Percentiles rank a stretch among this genome's conserved stretches.
These are phyloP conservation scores for Triticum urartu DNA, from an alignment of 176 grass and related monocot genomes.

Conservation along the genomic window DNA sequence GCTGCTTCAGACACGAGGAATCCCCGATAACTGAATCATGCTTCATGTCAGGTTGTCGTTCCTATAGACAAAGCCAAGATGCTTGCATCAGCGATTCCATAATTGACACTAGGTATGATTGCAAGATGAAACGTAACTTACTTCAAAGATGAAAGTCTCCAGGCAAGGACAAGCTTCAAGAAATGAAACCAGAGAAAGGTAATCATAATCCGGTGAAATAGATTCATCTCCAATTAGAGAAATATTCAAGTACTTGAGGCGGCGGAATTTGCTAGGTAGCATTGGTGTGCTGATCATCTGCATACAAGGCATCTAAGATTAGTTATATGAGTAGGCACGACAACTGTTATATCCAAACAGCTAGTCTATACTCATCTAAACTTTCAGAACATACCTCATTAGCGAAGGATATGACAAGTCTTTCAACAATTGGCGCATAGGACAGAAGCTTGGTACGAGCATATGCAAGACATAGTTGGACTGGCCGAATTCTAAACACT, in stretches of 20 bases:
- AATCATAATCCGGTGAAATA: neutral
- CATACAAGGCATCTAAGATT: neutral
- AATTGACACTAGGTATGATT: too few species aligned
- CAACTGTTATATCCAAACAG: neutral
- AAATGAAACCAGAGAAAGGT: neutral
- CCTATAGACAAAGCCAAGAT: too few species aligned
- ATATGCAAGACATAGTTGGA: neutral
- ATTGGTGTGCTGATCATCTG: neutral
- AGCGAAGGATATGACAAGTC: neutral
- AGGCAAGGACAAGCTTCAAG: constrained; percentile 10
- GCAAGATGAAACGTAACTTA: too few species aligned
- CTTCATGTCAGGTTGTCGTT: too few species aligned
- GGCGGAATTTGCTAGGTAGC: neutral
- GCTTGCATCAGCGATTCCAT: too few species aligned
- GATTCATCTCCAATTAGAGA: too few species aligned
- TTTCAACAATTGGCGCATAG: neutral
- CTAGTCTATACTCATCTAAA: neutral
- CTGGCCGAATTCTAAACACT: too few species aligned
- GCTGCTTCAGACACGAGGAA: too few species aligned
- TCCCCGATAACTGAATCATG: too few species aligned
- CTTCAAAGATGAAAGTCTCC: neutral
- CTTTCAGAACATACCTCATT: neutral
- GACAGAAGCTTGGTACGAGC: neutral
- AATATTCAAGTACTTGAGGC: neutral
- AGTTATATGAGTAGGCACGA: neutral